Base-by-base conservation (phyloP, 2,329 filamentous ascomycete genomes). In the Rhynchosporium agropyri region DNA sequence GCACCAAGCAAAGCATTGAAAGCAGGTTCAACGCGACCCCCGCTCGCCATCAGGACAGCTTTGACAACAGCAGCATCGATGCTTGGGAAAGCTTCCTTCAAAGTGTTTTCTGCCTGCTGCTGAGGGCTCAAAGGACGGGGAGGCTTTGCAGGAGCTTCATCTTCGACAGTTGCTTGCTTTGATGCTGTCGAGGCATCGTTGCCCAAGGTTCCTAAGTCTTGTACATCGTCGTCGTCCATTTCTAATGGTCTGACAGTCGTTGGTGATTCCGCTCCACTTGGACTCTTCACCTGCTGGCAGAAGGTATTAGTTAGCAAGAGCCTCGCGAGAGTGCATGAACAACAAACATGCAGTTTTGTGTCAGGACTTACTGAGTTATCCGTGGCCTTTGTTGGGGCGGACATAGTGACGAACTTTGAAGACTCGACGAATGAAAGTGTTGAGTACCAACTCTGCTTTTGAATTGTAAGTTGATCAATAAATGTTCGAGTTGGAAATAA, bases 1-100 rank as follows among this genome's bases (percentile, higher is more conserved):
- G 65, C 81, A 91, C 91, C 90, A 50, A 99, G 83, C 49, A 99
- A 83, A 42, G 95, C 95, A 78, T 97, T 95, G 79, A 99, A 99
- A 13, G 95, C 94, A 38, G 92, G 90, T 76, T 99, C 95, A 54
- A 98, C 88, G 72, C 89, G 87, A 64, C 93, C 94, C 63, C 88
- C 84, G 75, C 95, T 98, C 13, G 95, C 95, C 29, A 85, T 83
- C 67, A 99, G 79, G 0, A 99, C 90, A 36, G 95, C 95, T 77
- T 89, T 96, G 76, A 99, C 85, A 53, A 99, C 89, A 50, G 86
- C 76, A 7, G 79, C 75, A 60, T 99, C 95, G 65, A 97, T 90
- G 61, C 80, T 84, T 0, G 95, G 95, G 72, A 99, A 99, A 0
- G 95, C 95, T 76, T 99, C 95, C 76, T 91, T 94, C 61, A 99